These are phyloP conservation scores for Colletotrichum navitas DNA, from an alignment of 2,329 filamentous ascomycete species.

Conservation along the genomic window DNA sequence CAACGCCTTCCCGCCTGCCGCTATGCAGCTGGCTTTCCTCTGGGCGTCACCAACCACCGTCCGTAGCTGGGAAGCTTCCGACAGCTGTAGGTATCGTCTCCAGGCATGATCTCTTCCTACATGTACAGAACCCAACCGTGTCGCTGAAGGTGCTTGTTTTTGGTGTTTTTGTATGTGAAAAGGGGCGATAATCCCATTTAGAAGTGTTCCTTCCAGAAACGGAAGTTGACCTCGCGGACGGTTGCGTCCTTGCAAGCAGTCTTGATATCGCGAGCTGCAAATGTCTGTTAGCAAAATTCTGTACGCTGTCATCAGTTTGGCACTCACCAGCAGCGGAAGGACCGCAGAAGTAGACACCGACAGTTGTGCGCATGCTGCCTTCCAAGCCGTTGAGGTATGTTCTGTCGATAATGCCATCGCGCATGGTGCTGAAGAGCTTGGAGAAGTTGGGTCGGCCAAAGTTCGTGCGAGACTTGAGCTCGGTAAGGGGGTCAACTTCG, in stretches of 20 bases:
- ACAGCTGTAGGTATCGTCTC: slow-evolving; percentile 27
- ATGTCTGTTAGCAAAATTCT: slow-evolving; percentile 51
- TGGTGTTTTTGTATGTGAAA: slow-evolving; percentile 11
- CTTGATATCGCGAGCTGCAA: slow-evolving; percentile 83
- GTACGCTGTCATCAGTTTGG: neutral
- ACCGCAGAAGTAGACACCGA: slow-evolving; percentile 98
- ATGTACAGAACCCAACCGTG: slow-evolving; percentile 19
- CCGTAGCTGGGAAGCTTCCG: slow-evolving; percentile 7
- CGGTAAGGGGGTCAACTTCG: slow-evolving; percentile 89
- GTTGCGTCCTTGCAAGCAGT: slow-evolving; percentile 81
- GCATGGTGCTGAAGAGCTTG: slow-evolving; percentile 84
- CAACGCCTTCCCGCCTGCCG: slow-evolving; percentile 36
- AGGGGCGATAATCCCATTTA: slow-evolving; percentile 51
- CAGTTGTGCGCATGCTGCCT: slow-evolving; percentile 80
- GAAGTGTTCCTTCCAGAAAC: slow-evolving; percentile 99
- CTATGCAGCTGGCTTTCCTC: slow-evolving; percentile 12
- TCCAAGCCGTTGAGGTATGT: slow-evolving; percentile 88
- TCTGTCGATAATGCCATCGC: slow-evolving; percentile 86
- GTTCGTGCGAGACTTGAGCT: slow-evolving; percentile 90
- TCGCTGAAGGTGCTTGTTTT: slow-evolving; percentile 12
- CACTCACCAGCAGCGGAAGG: slow-evolving; percentile 76
- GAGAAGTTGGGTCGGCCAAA: slow-evolving; percentile 94
- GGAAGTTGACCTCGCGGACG: slow-evolving; percentile 86
- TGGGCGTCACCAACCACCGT: slow-evolving; percentile 8
- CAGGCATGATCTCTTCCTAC: slow-evolving; percentile 15